These are phyloP conservation scores for Asterochloris sp. DNA, from an alignment of 139 green algal species.

Conservation along the genomic window DNA sequence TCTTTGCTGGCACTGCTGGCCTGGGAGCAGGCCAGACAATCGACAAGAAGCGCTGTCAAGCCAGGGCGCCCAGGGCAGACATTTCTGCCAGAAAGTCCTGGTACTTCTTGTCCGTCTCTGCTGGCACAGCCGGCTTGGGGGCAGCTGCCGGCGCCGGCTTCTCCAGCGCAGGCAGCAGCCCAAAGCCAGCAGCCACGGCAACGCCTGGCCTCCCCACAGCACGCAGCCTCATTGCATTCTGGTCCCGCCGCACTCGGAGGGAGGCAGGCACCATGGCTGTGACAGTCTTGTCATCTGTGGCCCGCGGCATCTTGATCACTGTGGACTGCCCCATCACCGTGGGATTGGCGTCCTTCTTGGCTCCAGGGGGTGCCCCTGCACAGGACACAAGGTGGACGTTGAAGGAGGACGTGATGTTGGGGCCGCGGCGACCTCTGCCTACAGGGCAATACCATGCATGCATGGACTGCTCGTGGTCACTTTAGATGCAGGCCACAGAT, in stretches of 20 bases:
- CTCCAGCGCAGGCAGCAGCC: conserved; percentile 34
- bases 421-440: too few species aligned
- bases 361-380: not conserved
- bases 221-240: not conserved
- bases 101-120: conserved; percentile 43
- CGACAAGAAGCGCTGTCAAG: not conserved
- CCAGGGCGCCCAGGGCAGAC: conserved; percentile 51
- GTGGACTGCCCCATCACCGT: conserved; percentile 67
- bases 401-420: too few species aligned
- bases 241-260: conserved; percentile 58
- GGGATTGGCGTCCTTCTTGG: conserved; percentile 27
- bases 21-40: not conserved
- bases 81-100: conserved; percentile 58
- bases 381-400: not conserved
- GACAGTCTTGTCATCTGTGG: conserved; percentile 30
- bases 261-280: conserved; percentile 68
- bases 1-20: conserved; percentile 5
- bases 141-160: not conserved
- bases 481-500: too few species aligned
- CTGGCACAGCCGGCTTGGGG: conserved; percentile 9
- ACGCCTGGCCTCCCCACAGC: not conserved
- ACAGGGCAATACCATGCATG: too few species aligned
- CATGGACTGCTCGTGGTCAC: too few species aligned
- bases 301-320: conserved; percentile 67
- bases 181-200: conserved; percentile 43